Evolutionary conservation across 805 yeast genomes (phyloP).

Genomic region (Suhomyces canberraensis): DNA sequence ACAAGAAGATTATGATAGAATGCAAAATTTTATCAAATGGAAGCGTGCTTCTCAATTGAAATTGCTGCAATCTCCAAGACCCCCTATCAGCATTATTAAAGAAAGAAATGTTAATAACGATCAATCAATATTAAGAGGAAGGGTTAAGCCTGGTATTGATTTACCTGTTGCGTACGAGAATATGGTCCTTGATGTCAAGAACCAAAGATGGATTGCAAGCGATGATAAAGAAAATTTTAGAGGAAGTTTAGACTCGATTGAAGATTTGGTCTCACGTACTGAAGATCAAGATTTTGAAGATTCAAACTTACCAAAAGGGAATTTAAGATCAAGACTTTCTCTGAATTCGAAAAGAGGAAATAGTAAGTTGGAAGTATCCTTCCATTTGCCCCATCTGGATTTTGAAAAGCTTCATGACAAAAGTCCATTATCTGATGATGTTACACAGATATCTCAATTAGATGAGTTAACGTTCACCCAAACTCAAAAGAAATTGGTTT

Average conservation of each 20-base stretch:
- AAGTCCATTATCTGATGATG: constrained; percentile 22
- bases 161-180: constrained; percentile 33
- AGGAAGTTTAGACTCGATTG: constrained; percentile 38
- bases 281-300: constrained; percentile 8
- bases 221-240: constrained; percentile 20
- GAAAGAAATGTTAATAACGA: constrained; percentile 7
- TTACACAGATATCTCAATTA: constrained; percentile 42
- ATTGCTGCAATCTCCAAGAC: constrained; percentile 14
- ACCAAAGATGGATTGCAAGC: constrained; percentile 21
- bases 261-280: constrained; percentile 25
- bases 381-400: constrained; percentile 32
- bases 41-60: constrained; percentile 37
- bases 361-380: constrained; percentile 37
- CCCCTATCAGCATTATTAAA: constrained; percentile 7
- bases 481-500: constrained; percentile 40
- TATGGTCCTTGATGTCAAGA: constrained; percentile 20
- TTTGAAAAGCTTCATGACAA: constrained; percentile 8
- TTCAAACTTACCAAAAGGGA: neutral
- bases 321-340: neutral
- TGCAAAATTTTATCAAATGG: constrained; percentile 30
- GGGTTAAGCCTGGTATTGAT: constrained; percentile 32
- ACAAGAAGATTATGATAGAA: constrained; percentile 13
- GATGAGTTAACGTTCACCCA: constrained; percentile 48
- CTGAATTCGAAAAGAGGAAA: constrained; percentile 7
- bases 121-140: constrained; percentile 21